phyloP scores from a whole-genome alignment of 441 rosid species.

The Euphorbia corollata region DNA sequence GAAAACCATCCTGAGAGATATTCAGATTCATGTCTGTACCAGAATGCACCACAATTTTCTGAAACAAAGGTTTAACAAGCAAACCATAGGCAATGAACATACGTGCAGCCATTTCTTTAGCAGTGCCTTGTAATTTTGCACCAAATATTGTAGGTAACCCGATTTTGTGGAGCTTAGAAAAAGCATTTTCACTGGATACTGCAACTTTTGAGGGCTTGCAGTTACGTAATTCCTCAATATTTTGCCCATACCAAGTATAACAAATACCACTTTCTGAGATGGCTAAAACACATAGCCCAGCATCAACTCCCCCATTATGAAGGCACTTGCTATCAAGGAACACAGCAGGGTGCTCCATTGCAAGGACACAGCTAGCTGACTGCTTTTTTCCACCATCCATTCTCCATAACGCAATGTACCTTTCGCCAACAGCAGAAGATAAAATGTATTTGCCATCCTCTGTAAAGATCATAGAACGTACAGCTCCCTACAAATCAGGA shows the following conservation, averaged over 20 bases:
- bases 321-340: constrained; percentile 60
- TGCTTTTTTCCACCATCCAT: constrained; percentile 61
- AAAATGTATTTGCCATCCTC: constrained; percentile 71
- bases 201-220: constrained; percentile 63
- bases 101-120: constrained; percentile 45
- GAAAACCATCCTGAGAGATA: constrained; percentile 65
- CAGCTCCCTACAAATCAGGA: constrained; percentile 55
- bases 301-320: constrained; percentile 31
- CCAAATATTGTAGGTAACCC: constrained; percentile 56
- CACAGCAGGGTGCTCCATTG: constrained; percentile 93
- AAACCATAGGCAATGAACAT: constrained; percentile 67
- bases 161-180: constrained; percentile 38
- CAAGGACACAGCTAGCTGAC: constrained; percentile 84
- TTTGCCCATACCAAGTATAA: constrained; percentile 73
- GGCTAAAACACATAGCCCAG: constrained; percentile 56
- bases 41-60: constrained; percentile 58
- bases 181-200: constrained; percentile 37
- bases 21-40: constrained; percentile 54
- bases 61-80: constrained; percentile 74
- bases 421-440: constrained; percentile 76
- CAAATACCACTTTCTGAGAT: constrained; percentile 83
- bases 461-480: constrained; percentile 63
- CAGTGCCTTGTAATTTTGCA: constrained; percentile 64
- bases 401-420: constrained; percentile 77
- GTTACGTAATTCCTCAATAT: constrained; percentile 47